phyloP scores from a whole-genome alignment of 2,329 filamentous ascomycete genomes.

The Colletotrichum eremochloae region DNA sequence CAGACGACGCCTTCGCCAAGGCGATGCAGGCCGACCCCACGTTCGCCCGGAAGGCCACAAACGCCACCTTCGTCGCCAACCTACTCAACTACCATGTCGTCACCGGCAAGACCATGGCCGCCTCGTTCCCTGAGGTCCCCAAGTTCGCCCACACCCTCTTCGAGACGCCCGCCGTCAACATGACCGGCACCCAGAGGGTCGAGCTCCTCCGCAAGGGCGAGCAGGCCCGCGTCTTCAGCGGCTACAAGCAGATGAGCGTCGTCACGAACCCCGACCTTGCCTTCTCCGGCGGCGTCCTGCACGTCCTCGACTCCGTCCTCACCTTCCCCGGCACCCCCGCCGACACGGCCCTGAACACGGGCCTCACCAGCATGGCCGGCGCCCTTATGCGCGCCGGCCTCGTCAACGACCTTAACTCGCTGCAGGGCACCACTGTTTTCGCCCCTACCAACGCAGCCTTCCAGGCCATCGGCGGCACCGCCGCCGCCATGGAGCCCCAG shows the following conservation, averaged over 20 bases:
- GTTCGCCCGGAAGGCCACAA: slow-evolving; percentile 49
- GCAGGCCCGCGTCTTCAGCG: slow-evolving; percentile 56
- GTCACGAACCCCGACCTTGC: slow-evolving; percentile 58
- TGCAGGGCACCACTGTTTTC: slow-evolving; percentile 66
- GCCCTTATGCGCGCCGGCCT: slow-evolving; percentile 54
- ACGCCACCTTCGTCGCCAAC: slow-evolving; percentile 58
- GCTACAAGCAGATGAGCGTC: slow-evolving; percentile 50
- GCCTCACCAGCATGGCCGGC: slow-evolving; percentile 52
- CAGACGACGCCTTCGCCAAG: slow-evolving; percentile 65
- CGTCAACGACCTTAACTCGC: slow-evolving; percentile 56
- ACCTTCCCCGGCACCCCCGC: slow-evolving; percentile 59
- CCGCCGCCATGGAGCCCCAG: slow-evolving; percentile 60
- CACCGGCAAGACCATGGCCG: slow-evolving; percentile 60
- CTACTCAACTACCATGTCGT: slow-evolving; percentile 75
- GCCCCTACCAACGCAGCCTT: slow-evolving; percentile 73
- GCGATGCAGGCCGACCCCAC: slow-evolving; percentile 50
- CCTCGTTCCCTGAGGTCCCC: slow-evolving; percentile 47
- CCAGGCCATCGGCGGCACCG: slow-evolving; percentile 65
- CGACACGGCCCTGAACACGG: slow-evolving; percentile 65
- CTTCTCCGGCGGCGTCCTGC: slow-evolving; percentile 64
- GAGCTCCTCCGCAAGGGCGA: slow-evolving; percentile 58
- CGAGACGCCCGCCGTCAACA: slow-evolving; percentile 60
- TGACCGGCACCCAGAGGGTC: slow-evolving; percentile 63
- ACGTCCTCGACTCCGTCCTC: slow-evolving; percentile 65
- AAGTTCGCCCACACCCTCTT: slow-evolving; percentile 48